Evolutionary conservation across 1,284 basidiomycete species (phyloP).

Genomic region (Malassezia restricta): DNA sequence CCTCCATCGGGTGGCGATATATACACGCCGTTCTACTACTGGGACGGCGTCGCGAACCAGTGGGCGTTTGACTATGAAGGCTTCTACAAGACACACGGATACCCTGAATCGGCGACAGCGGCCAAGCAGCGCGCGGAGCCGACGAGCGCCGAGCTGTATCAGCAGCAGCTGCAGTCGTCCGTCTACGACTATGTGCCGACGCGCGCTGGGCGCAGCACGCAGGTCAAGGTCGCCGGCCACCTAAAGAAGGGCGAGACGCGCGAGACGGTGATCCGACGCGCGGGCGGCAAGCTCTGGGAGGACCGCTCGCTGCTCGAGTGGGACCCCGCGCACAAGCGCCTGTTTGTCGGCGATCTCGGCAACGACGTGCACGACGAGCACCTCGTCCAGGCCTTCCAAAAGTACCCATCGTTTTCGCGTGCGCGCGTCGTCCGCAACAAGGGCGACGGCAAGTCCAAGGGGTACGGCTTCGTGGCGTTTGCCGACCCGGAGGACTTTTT

Average conservation of each 20-base stretch:
- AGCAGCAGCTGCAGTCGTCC: slow-evolving; percentile 14
- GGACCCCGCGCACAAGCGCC: slow-evolving; percentile 94
- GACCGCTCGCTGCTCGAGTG: slow-evolving; percentile 93
- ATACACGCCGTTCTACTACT: slow-evolving; percentile 44
- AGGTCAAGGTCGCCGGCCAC: slow-evolving; percentile 26
- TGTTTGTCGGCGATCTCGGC: slow-evolving; percentile 95
- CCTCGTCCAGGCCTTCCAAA: slow-evolving; percentile 72
- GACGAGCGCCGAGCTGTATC: slow-evolving; percentile 15
- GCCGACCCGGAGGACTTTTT: slow-evolving; percentile 97
- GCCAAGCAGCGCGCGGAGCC: slow-evolving; percentile 17
- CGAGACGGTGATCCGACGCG: slow-evolving; percentile 84
- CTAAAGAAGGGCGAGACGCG: slow-evolving; percentile 75
- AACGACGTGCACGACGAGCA: slow-evolving; percentile 96
- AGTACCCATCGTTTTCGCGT: slow-evolving; percentile 83
- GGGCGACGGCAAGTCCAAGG: slow-evolving; percentile 66
- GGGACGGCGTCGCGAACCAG: slow-evolving; percentile 32
- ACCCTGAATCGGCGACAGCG: slow-evolving; percentile 10
- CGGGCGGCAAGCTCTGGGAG: slow-evolving; percentile 91
- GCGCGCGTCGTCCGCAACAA: slow-evolving; percentile 87
- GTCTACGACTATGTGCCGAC: slow-evolving; percentile 13
- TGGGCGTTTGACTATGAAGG: slow-evolving; percentile 44
- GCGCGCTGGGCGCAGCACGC: slow-evolving; percentile 1
- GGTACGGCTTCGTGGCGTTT: slow-evolving; percentile 90
- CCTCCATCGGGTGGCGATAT: slow-evolving; percentile 19
- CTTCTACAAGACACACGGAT: slow-evolving; percentile 35